Percentiles rank a stretch among this genome's conserved stretches.
Conservation (phyloP, 805 yeast species). For the Kluyveromyces aestuarii region DNA sequence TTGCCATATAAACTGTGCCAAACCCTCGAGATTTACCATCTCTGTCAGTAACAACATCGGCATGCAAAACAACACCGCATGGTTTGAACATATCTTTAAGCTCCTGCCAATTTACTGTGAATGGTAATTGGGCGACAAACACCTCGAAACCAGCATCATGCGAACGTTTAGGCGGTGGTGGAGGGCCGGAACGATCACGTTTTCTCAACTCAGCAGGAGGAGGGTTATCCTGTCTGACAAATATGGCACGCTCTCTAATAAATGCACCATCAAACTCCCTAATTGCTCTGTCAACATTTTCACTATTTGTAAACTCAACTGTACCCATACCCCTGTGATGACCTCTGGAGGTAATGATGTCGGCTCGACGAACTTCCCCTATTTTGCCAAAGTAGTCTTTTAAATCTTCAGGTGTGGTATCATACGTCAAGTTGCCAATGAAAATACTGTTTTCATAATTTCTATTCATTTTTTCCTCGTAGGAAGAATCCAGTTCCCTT, state of each 20-base stretch:
- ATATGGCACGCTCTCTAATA: slow-evolving; percentile 67
- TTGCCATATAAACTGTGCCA: slow-evolving; percentile 69
- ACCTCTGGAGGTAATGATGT: slow-evolving; percentile 69
- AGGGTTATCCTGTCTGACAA: slow-evolving; percentile 86
- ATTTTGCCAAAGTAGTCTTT: slow-evolving; percentile 49
- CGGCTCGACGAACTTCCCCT: slow-evolving; percentile 71
- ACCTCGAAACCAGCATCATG: slow-evolving; percentile 36
- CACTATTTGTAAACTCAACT: slow-evolving; percentile 64
- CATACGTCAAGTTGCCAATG: slow-evolving; percentile 66
- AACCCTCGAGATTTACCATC: slow-evolving; percentile 78
- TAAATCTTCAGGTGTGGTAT: slow-evolving; percentile 49
- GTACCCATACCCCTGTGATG: slow-evolving; percentile 87
- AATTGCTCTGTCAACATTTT: slow-evolving; percentile 66
- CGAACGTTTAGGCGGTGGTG: slow-evolving; percentile 4
- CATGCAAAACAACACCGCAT: slow-evolving; percentile 71
- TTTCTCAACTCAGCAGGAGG: slow-evolving; percentile 43
- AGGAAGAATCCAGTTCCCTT: slow-evolving; percentile 19
- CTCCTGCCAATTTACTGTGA: slow-evolving; percentile 72
- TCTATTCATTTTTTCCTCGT: slow-evolving; percentile 38
- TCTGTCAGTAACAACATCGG: slow-evolving; percentile 60
- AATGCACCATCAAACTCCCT: slow-evolving; percentile 53
- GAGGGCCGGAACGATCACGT: slow-evolving; percentile 14
- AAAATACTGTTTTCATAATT: slow-evolving; percentile 62
- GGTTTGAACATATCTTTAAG: slow-evolving; percentile 75
- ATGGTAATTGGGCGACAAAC: slow-evolving; percentile 78